phyloP scores from a whole-genome alignment of 1,284 basidiomycete species.

The Ustilago lituana region DNA sequence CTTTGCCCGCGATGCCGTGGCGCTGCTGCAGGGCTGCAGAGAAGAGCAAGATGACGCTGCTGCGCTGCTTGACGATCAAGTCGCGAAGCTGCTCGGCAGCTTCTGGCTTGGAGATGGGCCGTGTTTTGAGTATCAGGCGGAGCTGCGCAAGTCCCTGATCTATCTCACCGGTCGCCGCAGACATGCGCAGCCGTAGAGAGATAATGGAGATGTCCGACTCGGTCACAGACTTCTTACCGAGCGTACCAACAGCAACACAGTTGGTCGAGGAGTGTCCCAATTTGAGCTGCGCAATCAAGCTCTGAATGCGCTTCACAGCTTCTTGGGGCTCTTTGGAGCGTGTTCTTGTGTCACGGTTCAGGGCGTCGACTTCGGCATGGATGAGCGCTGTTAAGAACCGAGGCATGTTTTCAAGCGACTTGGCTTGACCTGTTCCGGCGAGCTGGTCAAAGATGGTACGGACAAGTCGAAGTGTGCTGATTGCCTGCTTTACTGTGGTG shows the following conservation, averaged over 20 bases:
- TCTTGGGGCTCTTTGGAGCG: too few species aligned
- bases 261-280: not conserved
- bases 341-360: not conserved
- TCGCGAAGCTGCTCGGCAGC: not conserved
- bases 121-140: not conserved
- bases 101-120: not conserved
- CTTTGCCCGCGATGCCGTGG: not conserved
- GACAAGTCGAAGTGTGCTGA: conserved; percentile 2
- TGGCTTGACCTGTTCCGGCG: not conserved
- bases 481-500: conserved; percentile 1
- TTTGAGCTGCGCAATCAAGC: conserved; percentile 4
- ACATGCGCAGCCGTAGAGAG: conserved; percentile 8
- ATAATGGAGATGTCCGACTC: conserved; percentile 6
- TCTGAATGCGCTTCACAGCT: not conserved
- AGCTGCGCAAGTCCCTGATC: conserved; percentile 4
- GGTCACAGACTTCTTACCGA: not conserved
- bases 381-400: conserved; percentile 7
- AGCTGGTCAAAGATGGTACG: conserved; percentile 4
- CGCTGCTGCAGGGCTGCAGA: conserved; percentile 20
- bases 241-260: not conserved
- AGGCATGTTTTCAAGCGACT: not conserved
- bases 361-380: conserved; percentile 25
- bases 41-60: conserved; percentile 23
- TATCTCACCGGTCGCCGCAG: conserved; percentile 5
- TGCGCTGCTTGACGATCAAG: conserved; percentile 27